Base-by-base conservation (phyloP, 2,329 filamentous ascomycete species). In the Colletotrichum sp. region DNA sequence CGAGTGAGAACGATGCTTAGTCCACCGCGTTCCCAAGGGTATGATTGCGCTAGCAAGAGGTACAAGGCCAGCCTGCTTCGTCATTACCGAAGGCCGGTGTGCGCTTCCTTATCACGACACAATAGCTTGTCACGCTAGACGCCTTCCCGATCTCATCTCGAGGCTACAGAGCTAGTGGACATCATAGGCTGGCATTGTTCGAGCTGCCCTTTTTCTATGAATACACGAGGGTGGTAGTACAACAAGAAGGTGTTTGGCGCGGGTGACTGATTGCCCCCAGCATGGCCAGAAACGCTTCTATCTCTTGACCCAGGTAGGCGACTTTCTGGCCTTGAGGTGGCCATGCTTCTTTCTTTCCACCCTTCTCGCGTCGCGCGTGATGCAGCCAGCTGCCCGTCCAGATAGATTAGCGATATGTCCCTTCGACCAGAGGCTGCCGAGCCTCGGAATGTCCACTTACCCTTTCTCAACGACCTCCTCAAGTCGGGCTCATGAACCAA, bases 341-440 rank as follows among this genome's bases (percentile, higher is more conserved):
- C 97, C 98, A 73, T 95, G 92, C 92, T 99, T 99, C 93, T 99
- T 99, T 85, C 97, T 96, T 88, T 99, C 97, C 80, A 99, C 98
- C 82, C 90, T 93, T 87, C 96, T 95, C 74, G 93, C 92, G 88
- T 99, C 96, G 83, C 96, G 94, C 68, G 96, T 98, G 78, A 99
- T 92, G 85, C 94, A 96, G 78, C 98, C 98, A 83, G 96, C 97
- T 99, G 85, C 13, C 81, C 80, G 78, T 83, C 82, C 82, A 78
- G 77, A 75, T 67, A 71, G 77, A 85, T 92, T 84, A 92, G 89
- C 82, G 83, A 74, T 52, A 71, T 34, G 65, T 28, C 60, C 68
- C 32, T 64, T 63, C 63, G 61, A 30, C 28, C 43, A 39, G 55
- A 60, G 21, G 24, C 48, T 43, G 34, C 48, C 26, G 30, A 60